phyloP scores from a whole-genome alignment of 2,329 filamentous ascomycete species.

The Plectosphaerella plurivora region DNA sequence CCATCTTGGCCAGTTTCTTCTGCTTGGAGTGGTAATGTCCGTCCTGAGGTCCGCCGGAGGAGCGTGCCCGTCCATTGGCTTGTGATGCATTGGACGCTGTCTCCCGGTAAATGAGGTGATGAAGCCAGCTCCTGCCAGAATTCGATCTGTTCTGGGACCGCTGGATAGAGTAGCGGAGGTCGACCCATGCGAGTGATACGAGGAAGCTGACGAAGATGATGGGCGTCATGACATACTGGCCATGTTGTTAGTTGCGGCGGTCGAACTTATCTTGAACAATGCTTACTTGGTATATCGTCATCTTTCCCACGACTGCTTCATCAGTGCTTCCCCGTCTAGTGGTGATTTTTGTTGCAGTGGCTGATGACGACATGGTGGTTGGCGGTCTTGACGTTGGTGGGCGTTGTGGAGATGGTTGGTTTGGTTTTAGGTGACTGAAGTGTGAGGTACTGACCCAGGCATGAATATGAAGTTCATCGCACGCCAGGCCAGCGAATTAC shows the following conservation, averaged over 20 bases:
- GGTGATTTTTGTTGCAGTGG: constrained; percentile 9
- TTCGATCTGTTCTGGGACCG: constrained; percentile 35
- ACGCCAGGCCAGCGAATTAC: too few relatives aligned
- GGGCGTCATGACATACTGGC: constrained; percentile 54
- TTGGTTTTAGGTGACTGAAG: not conserved
- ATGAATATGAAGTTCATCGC: too few relatives aligned
- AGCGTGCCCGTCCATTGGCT: constrained; percentile 9
- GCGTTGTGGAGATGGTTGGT: not conserved
- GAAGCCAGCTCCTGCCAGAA: constrained; percentile 29
- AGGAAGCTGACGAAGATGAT: constrained; percentile 61
- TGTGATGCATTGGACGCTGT: constrained; percentile 27
- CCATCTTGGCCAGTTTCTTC: constrained; percentile 56
- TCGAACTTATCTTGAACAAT: not conserved
- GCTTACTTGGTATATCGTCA: constrained; percentile 17
- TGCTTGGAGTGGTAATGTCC: constrained; percentile 53
- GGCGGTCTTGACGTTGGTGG: not conserved
- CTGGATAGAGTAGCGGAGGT: constrained; percentile 49
- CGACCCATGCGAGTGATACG: constrained; percentile 59
- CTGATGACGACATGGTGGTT: constrained; percentile 14
- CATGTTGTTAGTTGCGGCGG: not conserved
- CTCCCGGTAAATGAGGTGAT: constrained; percentile 33
- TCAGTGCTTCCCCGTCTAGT: constrained; percentile 6
- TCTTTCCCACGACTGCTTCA: constrained; percentile 7
- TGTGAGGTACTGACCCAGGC: too few relatives aligned
- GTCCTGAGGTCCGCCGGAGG: constrained; percentile 15